Evolutionary conservation across 352 stramenopile species (phyloP), one percentile per base, ranked within the genome.

Genomic region (Saprolegnia parasitica): DNA sequence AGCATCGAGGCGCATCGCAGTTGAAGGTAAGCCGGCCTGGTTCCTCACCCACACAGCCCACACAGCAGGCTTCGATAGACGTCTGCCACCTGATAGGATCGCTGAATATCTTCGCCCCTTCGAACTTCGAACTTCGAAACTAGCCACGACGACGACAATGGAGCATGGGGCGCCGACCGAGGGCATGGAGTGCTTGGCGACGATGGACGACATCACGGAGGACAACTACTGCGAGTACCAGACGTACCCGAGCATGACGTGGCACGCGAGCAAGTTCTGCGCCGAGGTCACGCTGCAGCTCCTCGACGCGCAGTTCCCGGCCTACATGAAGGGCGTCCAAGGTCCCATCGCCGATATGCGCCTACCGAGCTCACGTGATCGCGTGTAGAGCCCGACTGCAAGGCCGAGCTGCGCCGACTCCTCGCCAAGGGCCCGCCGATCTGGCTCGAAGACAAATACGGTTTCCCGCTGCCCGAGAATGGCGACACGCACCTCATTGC

Each of bases 141-240:
- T n/a, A 35, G 29, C 29, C 29, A 5, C 29, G 29, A n/a, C 18
- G 11, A n/a, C 42, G 8, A n/a, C 39, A n/a, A 65, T 23, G 57
- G 39, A 57, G 37, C 21, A 77, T 61, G 67, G 71, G 23, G 10
- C 39, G 68, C 93, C 93, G 11, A 66, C 72, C 4, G 86, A 91
- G 21, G 90, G 88, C 42, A 88, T 98, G 78, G 88, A 94, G 73
- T 98, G 94, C 76, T 78, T 98, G 45, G 90, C 86, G 56, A 97
- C 91, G 15, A 97, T 98, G 90, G 94, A 98, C 71, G 93, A 98
- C 77, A 98, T 98, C 74, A 97, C 91, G 15, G 78, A 91, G 64
- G 89, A 94, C 46, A 93, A 93, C 77, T 96, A 94, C 77, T 90
- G 83, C 65, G 93, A 98, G 79, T 98, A 96, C 81, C 90, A 97